phyloP scores from a whole-genome alignment of 2,329 filamentous ascomycete genomes.

The Cladosporium sp. region DNA sequence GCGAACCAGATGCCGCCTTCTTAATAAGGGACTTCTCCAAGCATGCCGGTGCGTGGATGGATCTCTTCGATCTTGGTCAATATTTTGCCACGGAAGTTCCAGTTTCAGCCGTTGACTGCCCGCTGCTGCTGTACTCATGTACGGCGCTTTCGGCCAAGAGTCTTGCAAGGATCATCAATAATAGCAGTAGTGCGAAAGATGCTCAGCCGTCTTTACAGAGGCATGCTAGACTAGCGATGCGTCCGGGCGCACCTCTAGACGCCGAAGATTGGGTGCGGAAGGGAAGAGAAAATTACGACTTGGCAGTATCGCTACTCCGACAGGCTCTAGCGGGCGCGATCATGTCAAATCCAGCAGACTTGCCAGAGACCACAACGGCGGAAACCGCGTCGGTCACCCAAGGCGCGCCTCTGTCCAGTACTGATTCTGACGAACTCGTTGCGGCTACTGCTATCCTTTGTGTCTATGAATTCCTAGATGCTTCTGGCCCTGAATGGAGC shows the following conservation, averaged over 20 bases:
- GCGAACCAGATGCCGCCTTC: conserved; percentile 48
- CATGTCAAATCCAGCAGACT: conserved; percentile 28
- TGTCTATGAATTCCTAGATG: conserved; percentile 68
- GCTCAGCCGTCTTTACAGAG: conserved; percentile 30
- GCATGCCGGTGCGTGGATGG: conserved; percentile 60
- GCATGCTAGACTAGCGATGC: conserved; percentile 53
- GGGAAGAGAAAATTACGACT: conserved; percentile 60
- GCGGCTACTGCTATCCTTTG: conserved; percentile 67
- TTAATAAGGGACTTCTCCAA: conserved; percentile 61
- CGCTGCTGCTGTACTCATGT: conserved; percentile 54
- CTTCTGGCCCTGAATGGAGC: conserved; percentile 62
- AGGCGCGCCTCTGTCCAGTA: conserved; percentile 35
- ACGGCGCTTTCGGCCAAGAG: conserved; percentile 64
- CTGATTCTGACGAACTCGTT: conserved; percentile 60
- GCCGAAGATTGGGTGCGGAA: conserved; percentile 56
- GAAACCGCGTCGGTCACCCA: conserved; percentile 26
- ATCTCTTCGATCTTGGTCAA: conserved; percentile 56
- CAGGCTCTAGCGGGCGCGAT: conserved; percentile 35
- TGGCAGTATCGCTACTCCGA: conserved; percentile 36
- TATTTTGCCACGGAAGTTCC: conserved; percentile 64
- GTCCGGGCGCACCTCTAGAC: conserved; percentile 42
- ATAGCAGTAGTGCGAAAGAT: conserved; percentile 51
- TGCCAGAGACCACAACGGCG: conserved; percentile 30
- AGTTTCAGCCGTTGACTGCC: conserved; percentile 53
- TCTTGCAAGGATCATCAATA: conserved; percentile 53